Percentiles rank a stretch among this genome's conserved stretches.
phyloP scores from a whole-genome alignment of 768 basidiomycete species.

The Pseudohyphozyma bogoriensis region DNA sequence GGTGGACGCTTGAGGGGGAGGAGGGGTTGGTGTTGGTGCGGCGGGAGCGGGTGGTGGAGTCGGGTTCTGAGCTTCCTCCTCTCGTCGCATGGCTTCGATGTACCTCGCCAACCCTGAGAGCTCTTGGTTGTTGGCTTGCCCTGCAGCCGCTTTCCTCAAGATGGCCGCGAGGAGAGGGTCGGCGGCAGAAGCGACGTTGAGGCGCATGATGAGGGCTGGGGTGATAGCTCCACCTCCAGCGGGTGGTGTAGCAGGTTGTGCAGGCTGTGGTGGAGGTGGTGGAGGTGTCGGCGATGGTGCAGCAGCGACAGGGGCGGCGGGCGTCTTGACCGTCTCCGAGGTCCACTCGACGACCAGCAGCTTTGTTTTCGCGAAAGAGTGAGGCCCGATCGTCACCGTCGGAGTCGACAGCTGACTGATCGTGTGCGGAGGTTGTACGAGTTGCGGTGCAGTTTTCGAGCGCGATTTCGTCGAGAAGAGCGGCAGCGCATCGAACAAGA shows the following conservation, averaged over 20 bases:
- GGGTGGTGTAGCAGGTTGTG: not conserved
- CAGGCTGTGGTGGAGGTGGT: not conserved
- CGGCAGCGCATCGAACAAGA: not conserved
- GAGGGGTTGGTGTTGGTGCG: not conserved
- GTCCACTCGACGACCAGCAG: constrained; percentile 17
- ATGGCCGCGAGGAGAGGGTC: constrained; percentile 7
- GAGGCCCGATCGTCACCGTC: constrained; percentile 18
- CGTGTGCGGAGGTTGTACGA: constrained; percentile 9
- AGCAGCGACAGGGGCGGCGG: not conserved
- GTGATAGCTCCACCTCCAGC: constrained; percentile 5
- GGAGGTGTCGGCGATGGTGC: not conserved
- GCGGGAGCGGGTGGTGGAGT: not conserved
- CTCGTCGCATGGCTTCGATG: constrained; percentile 9
- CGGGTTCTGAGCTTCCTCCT: constrained; percentile 1
- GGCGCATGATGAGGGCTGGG: constrained; percentile 9
- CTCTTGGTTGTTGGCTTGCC: constrained; percentile 7
- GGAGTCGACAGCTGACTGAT: constrained; percentile 4
- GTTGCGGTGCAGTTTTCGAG: constrained; percentile 2
- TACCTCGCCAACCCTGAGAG: constrained; percentile 6
- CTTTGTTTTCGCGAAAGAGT: constrained; percentile 7
- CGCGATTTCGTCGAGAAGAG: not conserved
- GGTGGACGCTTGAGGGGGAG: not conserved
- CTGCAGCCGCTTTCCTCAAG: constrained; percentile 10
- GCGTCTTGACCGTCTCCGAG: not conserved
- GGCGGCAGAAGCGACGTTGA: constrained; percentile 13